Base-by-base conservation (phyloP, 495 filamentous ascomycete species). In the Podospora pseudocomata region DNA sequence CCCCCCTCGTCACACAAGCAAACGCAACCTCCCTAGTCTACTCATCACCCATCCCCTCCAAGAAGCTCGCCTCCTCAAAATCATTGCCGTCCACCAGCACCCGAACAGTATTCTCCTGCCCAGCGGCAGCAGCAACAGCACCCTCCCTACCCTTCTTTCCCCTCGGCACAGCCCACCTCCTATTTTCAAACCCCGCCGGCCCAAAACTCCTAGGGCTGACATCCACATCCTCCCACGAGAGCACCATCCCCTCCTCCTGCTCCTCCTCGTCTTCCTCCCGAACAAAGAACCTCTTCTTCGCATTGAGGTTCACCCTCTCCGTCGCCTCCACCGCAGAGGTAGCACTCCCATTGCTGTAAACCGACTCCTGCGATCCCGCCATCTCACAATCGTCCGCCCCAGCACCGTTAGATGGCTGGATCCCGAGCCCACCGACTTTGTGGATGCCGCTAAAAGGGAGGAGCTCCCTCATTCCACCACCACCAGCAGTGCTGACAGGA, bases 391-490 rank as follows among this genome's bases (percentile, higher is more conserved):
- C 6, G 55, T 18, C 30, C 28, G 30, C 59, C 27, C 68, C 34
- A 20, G 61, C 27, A 5, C 30, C 18, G 53, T 64, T 39, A 1
- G 72, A 62, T 1, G 77, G 75, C 70, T 88, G 86, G n/a, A 78
- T 74, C 44, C 76, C 80, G 18, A 83, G 72, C 0, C 88, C 87
- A 53, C 86, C 88, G 66, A 87, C 82, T 72, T 89, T 90, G 73
- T 89, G 78, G 67, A 91, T 81, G 1, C 92, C 91, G 78, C 91
- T 92, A 78, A 92, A 95, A 5, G 92, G 91, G 18, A 86, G 79
- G 30, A 95, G 80, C 71, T 92, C 91, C 11, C 83, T 75, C 34
- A 62, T 59, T 9, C 65, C 56, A 69, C 72, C 65, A 71, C 67
- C 26, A 57, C 5, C 54, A 39, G 34, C 6, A 6, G 39, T 13